These are phyloP conservation scores for Chrysosphaeria jannelii DNA, from an alignment of 2,329 filamentous ascomycete genomes.

Conservation along the genomic window DNA sequence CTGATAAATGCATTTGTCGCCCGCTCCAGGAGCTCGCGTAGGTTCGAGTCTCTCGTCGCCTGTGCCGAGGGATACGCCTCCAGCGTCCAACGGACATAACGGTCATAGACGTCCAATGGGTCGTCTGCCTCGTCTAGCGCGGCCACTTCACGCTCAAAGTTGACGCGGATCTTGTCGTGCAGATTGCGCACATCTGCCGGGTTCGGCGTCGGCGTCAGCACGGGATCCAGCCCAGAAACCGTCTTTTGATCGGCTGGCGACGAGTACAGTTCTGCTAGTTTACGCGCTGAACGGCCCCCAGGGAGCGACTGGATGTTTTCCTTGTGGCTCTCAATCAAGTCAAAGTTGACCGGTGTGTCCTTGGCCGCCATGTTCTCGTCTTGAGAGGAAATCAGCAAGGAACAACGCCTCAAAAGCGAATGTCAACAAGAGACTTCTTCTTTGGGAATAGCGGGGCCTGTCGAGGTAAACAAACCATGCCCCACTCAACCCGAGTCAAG, in stretches of 20 bases:
- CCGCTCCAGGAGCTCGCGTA: conserved; percentile 67
- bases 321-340: conserved; percentile 85
- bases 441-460: conserved; percentile 1
- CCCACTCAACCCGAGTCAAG: too few species aligned
- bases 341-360: conserved; percentile 39
- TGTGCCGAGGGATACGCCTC: conserved; percentile 87
- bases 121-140: conserved; percentile 69
- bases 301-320: conserved; percentile 93
- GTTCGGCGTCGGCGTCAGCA: conserved; percentile 19
- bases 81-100: conserved; percentile 90
- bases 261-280: conserved; percentile 58
- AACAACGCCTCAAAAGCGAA: conserved; percentile 1
- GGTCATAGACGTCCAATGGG: conserved; percentile 79
- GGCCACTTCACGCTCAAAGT: conserved; percentile 62
- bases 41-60: conserved; percentile 69
- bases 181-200: conserved; percentile 41
- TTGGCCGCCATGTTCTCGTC: conserved; percentile 4
- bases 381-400: neutral
- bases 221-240: conserved; percentile 9
- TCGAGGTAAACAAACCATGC: too few species aligned
- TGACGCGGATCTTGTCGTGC: conserved; percentile 49
- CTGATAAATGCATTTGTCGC: conserved; percentile 72
- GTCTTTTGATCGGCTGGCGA: conserved; percentile 24
- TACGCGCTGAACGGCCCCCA: conserved; percentile 61
- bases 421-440: neutral